Conservation (phyloP, 108 stramenopile species). For the Thalassiosira profunda region DNA sequence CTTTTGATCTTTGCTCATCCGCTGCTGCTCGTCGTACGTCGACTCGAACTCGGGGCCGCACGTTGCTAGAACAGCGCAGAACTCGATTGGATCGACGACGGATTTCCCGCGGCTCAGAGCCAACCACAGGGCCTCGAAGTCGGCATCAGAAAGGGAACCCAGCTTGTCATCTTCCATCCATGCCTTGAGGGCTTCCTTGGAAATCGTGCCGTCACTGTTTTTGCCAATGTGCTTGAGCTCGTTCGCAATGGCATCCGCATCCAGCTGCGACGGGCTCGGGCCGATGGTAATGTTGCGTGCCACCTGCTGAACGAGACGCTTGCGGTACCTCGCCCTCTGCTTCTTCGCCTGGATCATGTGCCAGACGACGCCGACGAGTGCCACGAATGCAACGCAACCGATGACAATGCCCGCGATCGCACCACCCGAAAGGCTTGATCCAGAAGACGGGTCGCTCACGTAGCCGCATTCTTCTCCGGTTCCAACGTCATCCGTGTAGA, state of each 20-base stretch:
- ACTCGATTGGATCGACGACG: slow-evolving; percentile 39
- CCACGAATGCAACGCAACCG: slow-evolving; percentile 39
- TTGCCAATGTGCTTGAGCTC: slow-evolving; percentile 30
- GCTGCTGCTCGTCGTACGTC: slow-evolving; percentile 10
- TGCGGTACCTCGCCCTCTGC: background rate
- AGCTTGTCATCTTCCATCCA: slow-evolving; percentile 37
- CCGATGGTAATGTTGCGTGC: slow-evolving; percentile 22
- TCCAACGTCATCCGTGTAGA: no score
- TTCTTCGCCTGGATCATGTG: background rate
- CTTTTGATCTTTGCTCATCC: slow-evolving; percentile 9
- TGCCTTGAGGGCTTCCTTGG: slow-evolving; percentile 23
- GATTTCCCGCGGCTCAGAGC: slow-evolving; percentile 15
- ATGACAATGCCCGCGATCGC: background rate
- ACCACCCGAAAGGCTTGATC: no score
- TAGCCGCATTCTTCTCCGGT: no score
- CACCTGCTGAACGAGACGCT: background rate
- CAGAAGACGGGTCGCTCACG: no score
- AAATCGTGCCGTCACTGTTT: slow-evolving; percentile 16
- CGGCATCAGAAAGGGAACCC: slow-evolving; percentile 14
- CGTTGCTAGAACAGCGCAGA: slow-evolving; percentile 13
- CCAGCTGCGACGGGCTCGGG: slow-evolving; percentile 1
- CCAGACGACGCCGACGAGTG: slow-evolving; percentile 30
- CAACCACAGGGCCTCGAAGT: slow-evolving; percentile 37
- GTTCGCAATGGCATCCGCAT: slow-evolving; percentile 20
- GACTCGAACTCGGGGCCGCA: slow-evolving; percentile 35